Base-by-base conservation (phyloP, 192 early-diverging fungal genomes). In the Phlyctochytrium arcticum region DNA sequence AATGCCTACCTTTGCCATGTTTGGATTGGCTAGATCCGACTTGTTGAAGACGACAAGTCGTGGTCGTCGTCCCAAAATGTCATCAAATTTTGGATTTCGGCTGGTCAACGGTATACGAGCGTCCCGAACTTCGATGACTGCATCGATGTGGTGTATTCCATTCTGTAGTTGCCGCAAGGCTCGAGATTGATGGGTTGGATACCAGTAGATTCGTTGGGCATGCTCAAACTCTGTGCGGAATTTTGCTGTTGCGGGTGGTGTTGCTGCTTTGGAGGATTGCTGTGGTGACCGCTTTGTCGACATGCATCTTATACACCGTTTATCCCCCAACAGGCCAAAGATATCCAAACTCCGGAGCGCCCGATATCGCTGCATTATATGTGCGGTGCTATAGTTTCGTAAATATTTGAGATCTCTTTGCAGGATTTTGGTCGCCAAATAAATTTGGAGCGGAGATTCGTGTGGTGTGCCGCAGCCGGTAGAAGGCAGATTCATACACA, bases 31-130 rank as follows among this genome's bases (percentile, higher is more conserved):
- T 30, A 98, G 75, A 73, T 98, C 96, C 26, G 76, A 70, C 75
- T 96, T 98, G 81, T 96, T 98, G 79, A 93, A 95, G 6, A 96
- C 86, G 19, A 98, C 80, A 3, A 96, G 67, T 6, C 91, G 78
- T 10, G 87, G 78, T 53, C 90, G 83, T 33, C 66, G 55, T 19
- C 85, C 84, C 65, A 81, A 90, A 82, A 70, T 15, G 0, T 69
- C 56, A 7, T 72, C 63, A 65, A 95, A 88, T 62, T 87, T 86
- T 49, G 85, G 83, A 74, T 94, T 96, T 72, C 90, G 90, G 33
- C 89, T 89, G 0, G 96, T 93, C 9, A 98, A 67, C 6, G 96
- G 96, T 48, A 96, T 91, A 27, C 96, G 80, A 8, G 94, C 93
- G 76, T 98, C 96, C 10, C 96, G 88, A 2, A 92, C 91, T 73